Base-by-base conservation (phyloP, 1,284 basidiomycete genomes). In the Malassezia brasiliensis region DNA sequence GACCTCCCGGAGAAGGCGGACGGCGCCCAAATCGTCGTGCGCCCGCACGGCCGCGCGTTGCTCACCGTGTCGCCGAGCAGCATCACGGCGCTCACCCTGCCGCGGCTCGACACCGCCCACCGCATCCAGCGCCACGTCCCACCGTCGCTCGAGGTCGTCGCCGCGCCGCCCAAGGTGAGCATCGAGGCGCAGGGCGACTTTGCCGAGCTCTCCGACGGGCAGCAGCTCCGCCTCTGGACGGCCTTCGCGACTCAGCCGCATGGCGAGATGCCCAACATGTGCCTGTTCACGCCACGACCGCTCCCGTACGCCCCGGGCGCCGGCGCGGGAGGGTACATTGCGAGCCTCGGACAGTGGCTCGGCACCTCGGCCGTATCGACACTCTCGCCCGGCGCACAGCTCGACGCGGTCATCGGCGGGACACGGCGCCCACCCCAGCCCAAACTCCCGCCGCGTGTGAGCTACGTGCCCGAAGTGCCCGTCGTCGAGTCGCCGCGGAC, bases 191-290 rank as follows among this genome's bases (percentile, higher is more conserved):
- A 62, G 14, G 70, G 70, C 40, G 66, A 68, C 55, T 66, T 71
- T 47, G 38, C 71, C 38, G 69, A 73, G 57, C 52, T 67, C 5
- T 56, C 51, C 42, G 61, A 63, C 52, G 66, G 63, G 39, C 58
- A 67, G 6, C 69, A 73, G 50, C 62, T 68, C 36, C 62, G 66
- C 5, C 38, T 72, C 6, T 73, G 68, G 69, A 65, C 68, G 10
- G 56, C 60, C 28, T 66, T 71, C 52, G 67, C 58, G 1, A 57
- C 62, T 14, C 52, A 61, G 31, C 63, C 62, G 9, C 56, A 69
- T 28, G 62, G 64, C 9, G 64, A 65, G 19, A 52, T 53, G 45
- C 69, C 69, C 12, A 53, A 47, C n/a, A 49, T 68, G 38, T 62
- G 57, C 12, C 52, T 71, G 2, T 64, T 41, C 44, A 49, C 61